These are phyloP conservation scores for Ophiostoma sp. DNA, from an alignment of 2,329 filamentous ascomycete genomes.

Conservation along the genomic window DNA sequence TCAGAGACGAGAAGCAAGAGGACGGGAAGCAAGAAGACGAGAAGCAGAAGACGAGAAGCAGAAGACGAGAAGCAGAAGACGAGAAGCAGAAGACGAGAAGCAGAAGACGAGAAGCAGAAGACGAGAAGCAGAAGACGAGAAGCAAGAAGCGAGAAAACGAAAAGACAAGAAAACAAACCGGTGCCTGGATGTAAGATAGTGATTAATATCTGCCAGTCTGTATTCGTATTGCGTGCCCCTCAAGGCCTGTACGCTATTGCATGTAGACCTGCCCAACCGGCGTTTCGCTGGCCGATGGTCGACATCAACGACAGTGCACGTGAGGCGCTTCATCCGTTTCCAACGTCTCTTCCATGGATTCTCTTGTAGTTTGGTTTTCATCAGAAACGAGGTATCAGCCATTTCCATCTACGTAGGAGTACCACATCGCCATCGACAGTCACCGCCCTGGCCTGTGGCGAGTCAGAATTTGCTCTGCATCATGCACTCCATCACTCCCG, in stretches of 20 bases:
- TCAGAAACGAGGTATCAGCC: neutral
- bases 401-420: neutral
- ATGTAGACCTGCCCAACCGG: neutral
- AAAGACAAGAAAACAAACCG: neutral
- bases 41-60: neutral
- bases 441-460: neutral
- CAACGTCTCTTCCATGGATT: neutral
- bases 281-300: neutral
- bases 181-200: neutral
- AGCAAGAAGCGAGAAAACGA: neutral
- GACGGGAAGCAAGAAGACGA: neutral
- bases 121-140: neutral
- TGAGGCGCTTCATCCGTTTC: neutral
- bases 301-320: neutral
- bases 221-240: neutral
- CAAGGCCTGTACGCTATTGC: neutral
- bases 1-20: neutral
- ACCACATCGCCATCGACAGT: too few species aligned
- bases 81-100: too few species aligned
- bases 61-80: too few species aligned
- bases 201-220: neutral
- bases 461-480: conserved; percentile 14
- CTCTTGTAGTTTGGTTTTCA: too few species aligned
- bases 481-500: conserved; percentile 6
- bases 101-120: neutral